Base-by-base conservation (phyloP, 495 filamentous ascomycete genomes). In the Xylaria bambusicola region DNA sequence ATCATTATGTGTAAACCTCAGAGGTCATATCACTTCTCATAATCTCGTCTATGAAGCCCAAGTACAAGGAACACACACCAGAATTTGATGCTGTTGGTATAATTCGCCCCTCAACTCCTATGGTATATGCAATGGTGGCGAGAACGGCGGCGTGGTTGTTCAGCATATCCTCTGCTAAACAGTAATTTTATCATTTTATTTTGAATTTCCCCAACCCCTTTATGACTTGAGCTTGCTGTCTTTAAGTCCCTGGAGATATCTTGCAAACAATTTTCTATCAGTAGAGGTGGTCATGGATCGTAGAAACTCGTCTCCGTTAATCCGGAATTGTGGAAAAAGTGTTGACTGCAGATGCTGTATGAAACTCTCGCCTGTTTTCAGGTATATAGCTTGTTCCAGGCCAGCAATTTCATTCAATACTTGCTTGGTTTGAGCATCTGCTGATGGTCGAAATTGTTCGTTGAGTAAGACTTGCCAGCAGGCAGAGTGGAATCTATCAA, bases 401-500 rank as follows among this genome's bases (percentile, higher is more conserved):
- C 74, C 80, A 7, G 89, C 90, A 36, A 95, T 88, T 73, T 99
- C 95, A 53, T 82, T 84, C 21, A 97, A 79, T 3, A 96, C 89
- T 62, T 90, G 85, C 65, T 88, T 89, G 18, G 88, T 85, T 70
- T 94, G 90, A 13, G 92, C 89, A 70, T 99, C 95, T 62, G 85
- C 84, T 13, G 61, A 70, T 0, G 90, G 80, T 63, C 86, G 87
- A 78, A 98, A 97, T 13, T 83, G 82, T 3, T 85, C 76, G 10
- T 88, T 86, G 12, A 82, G 82, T 1, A 93, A 83, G 1, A 98
- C 85, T 6, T 86, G 86, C 93, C 94, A 98, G 69, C 89, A 91
- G 29, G 93, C 76, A 0, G 90, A 83, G 17, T 95, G 91, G 74
- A 98, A 93, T n/a, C 88, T 84, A 24, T 85, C 80, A 52, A 97